phyloP scores from a whole-genome alignment of 2,329 filamentous ascomycete species.

The Pezicula rhizophila region DNA sequence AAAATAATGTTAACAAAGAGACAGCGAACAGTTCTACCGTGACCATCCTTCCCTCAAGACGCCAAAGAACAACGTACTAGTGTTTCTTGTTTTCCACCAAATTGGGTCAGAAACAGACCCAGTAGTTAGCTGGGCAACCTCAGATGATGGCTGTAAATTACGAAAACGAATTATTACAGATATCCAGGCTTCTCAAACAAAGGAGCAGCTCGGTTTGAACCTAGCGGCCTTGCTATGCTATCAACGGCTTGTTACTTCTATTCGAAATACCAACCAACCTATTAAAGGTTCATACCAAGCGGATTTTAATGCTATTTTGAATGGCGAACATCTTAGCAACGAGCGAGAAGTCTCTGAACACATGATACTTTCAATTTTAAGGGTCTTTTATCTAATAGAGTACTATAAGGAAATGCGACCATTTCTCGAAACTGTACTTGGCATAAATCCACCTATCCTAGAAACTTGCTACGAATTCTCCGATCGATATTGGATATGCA shows the following conservation, averaged over 20 bases:
- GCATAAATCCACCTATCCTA: not conserved
- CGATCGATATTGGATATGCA: constrained; percentile 6
- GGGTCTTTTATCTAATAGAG: not conserved
- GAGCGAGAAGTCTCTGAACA: constrained; percentile 2
- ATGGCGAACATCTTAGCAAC: constrained; percentile 4
- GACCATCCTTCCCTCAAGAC: constrained; percentile 2
- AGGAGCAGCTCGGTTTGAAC: no score
- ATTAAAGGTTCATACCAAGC: constrained; percentile 5
- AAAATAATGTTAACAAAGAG: constrained; percentile 4
- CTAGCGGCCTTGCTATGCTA: no score
- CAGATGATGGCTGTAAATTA: constrained; percentile 7
- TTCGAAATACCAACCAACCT: not conserved
- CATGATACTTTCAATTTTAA: constrained; percentile 7
- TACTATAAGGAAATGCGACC: constrained; percentile 1
- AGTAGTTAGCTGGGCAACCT: constrained; percentile 5
- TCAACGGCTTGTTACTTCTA: not conserved
- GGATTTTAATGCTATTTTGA: constrained; percentile 9
- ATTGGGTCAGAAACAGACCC: not conserved
- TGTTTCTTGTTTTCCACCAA: constrained; percentile 4
- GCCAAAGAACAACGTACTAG: constrained; percentile 7
- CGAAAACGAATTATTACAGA: no score
- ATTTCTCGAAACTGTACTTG: constrained; percentile 4
- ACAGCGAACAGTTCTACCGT: constrained; percentile 3
- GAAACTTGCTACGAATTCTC: constrained; percentile 1
- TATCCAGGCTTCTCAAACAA: no score